Evolutionary conservation across 495 filamentous ascomycete genomes (phyloP), one percentile per base, ranked within the genome.

Genomic region (Podospora fimiseda): DNA sequence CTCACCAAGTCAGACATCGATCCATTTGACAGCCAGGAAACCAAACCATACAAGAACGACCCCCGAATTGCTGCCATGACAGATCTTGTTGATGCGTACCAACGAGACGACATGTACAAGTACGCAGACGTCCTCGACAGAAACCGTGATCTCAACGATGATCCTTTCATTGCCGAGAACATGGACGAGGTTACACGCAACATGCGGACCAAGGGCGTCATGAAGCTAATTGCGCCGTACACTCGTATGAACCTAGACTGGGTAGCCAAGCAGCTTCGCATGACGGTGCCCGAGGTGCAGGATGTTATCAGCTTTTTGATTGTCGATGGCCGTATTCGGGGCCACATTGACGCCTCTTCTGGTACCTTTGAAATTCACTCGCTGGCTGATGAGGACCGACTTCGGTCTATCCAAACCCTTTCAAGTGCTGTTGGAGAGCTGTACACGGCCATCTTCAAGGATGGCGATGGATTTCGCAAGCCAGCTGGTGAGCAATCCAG

Each of bases 1-100:
- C 80, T 98, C 43, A 96, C 95, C 89, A 92, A 95, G 66, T 94
- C 90, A n/a, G 84, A 95, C 65, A 98, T 98, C 81, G 97, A 97
- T 66, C 94, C 93, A 0, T 98, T 98, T 70, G 91, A 98, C 68
- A 96, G 90, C 24, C 93, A 96, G 70, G 94, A 98, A 71, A 97
- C 91, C n/a, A 97, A 98, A 71, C 92, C 93, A 0, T 98, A 98
- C 77, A 90, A 89, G 69, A 92, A 87, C 58, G 92, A 98, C 66
- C 88, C 89, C 13, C 86, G 91, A 37, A 96, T 98, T 60, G 84
- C 88, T 6, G 90, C 89, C 54, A 98, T 98, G 93, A 97, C 92
- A 1, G 87, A 96, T 53, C 78, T 98, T 1, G 93, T 98, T 2
- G 89, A 97, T 61, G 90, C 93, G 1, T 98, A 94, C 71, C 93